These are phyloP conservation scores for Mortierella sp. DNA, from an alignment of 371 early-diverging fungal genomes.

Conservation along the genomic window DNA sequence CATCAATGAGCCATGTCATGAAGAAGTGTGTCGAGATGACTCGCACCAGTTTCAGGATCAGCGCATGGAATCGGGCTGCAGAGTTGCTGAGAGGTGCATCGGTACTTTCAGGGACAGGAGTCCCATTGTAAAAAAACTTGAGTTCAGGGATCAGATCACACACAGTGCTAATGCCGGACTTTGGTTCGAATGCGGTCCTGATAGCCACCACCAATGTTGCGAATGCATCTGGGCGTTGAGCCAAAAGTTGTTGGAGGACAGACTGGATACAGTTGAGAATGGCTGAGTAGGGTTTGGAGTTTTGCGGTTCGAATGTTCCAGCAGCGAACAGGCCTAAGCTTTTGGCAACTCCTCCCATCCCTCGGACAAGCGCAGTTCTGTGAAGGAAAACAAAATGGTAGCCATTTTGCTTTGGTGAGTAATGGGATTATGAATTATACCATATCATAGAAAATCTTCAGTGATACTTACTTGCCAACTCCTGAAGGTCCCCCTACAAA, in stretches of 20 bases:
- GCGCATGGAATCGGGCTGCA: constrained; percentile 38
- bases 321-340: constrained; percentile 47
- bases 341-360: constrained; percentile 37
- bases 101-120: constrained; percentile 38
- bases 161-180: constrained; percentile 46
- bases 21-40: constrained; percentile 53
- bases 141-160: constrained; percentile 48
- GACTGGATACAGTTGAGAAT: constrained; percentile 47
- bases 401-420: neutral
- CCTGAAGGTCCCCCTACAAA: constrained; percentile 49
- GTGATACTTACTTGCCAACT: constrained; percentile 47
- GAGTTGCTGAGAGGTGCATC: constrained; percentile 38
- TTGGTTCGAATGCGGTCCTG: constrained; percentile 45
- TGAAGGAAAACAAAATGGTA: neutral
- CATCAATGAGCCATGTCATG: constrained; percentile 54
- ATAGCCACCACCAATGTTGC: constrained; percentile 45
- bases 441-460: neutral
- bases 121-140: constrained; percentile 41
- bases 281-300: constrained; percentile 40
- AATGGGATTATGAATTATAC: neutral
- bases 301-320: constrained; percentile 33
- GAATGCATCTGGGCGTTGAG: constrained; percentile 41
- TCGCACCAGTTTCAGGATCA: constrained; percentile 45
- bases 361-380: constrained; percentile 38
- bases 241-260: constrained; percentile 45